These are phyloP conservation scores for Secale cereale DNA, from an alignment of 176 grass and related monocot species.

Conservation along the genomic window DNA sequence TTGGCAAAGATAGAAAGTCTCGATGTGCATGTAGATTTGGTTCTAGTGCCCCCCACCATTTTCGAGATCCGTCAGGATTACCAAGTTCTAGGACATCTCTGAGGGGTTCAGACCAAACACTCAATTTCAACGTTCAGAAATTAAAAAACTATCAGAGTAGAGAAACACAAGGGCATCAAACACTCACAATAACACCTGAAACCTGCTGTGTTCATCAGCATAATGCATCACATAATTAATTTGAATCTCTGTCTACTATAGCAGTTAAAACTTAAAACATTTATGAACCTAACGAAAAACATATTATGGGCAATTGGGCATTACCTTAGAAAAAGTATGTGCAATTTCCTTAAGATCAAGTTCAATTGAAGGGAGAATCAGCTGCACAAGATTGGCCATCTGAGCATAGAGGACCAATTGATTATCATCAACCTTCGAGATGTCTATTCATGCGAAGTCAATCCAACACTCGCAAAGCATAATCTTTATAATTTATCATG, in stretches of 20 bases:
- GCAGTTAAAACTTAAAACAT: not conserved
- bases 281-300: not conserved
- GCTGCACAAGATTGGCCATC: slow-evolving; percentile 84
- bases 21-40: too few relatives aligned
- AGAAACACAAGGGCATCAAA: not conserved
- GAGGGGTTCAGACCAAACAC: not conserved
- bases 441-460: slow-evolving; percentile 52
- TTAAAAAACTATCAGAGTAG: too few relatives aligned
- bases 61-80: not conserved
- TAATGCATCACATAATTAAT: not conserved
- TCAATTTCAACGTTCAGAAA: too few relatives aligned
- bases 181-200: slow-evolving; percentile 10
- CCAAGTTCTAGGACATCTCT: slow-evolving; percentile 17
- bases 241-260: not conserved
- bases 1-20: too few relatives aligned
- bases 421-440: slow-evolving; percentile 61
- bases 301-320: slow-evolving; percentile 11
- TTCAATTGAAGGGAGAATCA: slow-evolving; percentile 65
- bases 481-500: not conserved
- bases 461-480: slow-evolving; percentile 20
- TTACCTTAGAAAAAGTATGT: slow-evolving; percentile 88
- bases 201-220: not conserved
- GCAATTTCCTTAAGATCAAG: slow-evolving; percentile 78
- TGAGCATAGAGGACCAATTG: slow-evolving; percentile 89
- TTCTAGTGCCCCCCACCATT: too few relatives aligned